Evolutionary conservation across 108 stramenopile species (phyloP).

Genomic region (Cylindrotheca fusiformis): DNA sequence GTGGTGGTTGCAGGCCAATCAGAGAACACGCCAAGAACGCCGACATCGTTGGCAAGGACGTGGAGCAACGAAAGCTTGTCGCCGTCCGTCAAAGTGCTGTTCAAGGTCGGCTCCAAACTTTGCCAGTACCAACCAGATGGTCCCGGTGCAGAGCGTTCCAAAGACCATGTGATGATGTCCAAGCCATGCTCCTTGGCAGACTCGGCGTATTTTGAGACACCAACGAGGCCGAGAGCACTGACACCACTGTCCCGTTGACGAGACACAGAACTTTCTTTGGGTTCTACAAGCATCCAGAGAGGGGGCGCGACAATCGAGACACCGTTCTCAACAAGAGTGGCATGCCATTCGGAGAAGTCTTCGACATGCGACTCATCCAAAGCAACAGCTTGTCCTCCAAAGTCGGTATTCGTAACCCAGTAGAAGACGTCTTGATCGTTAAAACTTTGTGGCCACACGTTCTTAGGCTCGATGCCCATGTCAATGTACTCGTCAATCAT

Average conservation of each 20-base stretch:
- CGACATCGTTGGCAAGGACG: constrained; percentile 50
- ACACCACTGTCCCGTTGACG: neutral
- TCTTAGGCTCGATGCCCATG: constrained; percentile 37
- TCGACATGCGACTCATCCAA: constrained; percentile 36
- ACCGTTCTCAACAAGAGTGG: constrained; percentile 26
- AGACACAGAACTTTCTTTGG: too few relatives aligned
- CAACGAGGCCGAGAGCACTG: constrained; percentile 8
- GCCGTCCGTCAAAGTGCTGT: constrained; percentile 39
- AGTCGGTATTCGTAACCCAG: constrained; percentile 55
- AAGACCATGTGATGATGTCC: constrained; percentile 67
- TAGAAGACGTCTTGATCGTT: constrained; percentile 41
- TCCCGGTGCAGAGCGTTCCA: constrained; percentile 58
- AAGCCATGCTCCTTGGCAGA: constrained; percentile 43
- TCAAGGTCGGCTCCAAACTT: constrained; percentile 16
- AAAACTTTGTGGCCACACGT: constrained; percentile 70
- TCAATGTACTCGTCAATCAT: constrained; percentile 73
- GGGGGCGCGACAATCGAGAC: constrained; percentile 66
- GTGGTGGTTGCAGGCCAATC: constrained; percentile 75
- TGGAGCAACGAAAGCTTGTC: constrained; percentile 45
- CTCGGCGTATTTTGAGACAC: constrained; percentile 36
- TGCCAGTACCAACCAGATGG: constrained; percentile 49
- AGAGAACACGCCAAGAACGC: constrained; percentile 60
- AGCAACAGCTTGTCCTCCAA: constrained; percentile 54
- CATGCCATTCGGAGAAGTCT: constrained; percentile 13
- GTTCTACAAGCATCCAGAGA: constrained; percentile 14